Evolutionary conservation across 352 stramenopile species (phyloP).

Genomic region (Phytophthora parvispora): DNA sequence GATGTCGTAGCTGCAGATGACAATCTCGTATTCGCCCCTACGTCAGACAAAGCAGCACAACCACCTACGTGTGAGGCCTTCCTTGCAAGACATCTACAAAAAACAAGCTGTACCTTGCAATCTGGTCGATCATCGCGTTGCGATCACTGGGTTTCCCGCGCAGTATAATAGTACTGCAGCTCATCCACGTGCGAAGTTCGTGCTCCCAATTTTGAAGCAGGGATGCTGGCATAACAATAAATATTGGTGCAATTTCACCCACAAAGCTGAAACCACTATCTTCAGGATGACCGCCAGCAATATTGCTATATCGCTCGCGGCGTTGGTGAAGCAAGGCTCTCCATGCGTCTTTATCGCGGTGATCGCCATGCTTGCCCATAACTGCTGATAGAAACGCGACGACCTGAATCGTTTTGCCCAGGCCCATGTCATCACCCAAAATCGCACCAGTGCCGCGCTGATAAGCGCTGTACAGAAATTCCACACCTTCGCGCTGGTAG

Average conservation of each 20-base stretch:
- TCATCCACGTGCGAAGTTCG: slow-evolving; percentile 98
- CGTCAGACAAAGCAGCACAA: slow-evolving; percentile 9
- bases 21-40: slow-evolving; percentile 79
- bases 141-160: slow-evolving; percentile 70
- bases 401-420: slow-evolving; percentile 96
- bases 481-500: slow-evolving; percentile 77
- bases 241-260: slow-evolving; percentile 84
- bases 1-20: slow-evolving; percentile 91
- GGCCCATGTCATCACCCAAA: slow-evolving; percentile 99
- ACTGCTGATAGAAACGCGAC: slow-evolving; percentile 93
- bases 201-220: slow-evolving; percentile 99
- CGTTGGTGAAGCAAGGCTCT: slow-evolving; percentile 95
- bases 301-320: slow-evolving; percentile 72
- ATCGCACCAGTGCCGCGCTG: slow-evolving; percentile 81
- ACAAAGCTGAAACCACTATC: slow-evolving; percentile 54
- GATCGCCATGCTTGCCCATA: slow-evolving; percentile 93
- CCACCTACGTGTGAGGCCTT: slow-evolving; percentile 35
- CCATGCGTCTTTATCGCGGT: slow-evolving; percentile 96
- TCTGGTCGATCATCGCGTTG: slow-evolving; percentile 64
- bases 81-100: slow-evolving; percentile 17
- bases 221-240: slow-evolving; percentile 98
- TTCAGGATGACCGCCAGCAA: slow-evolving; percentile 37
- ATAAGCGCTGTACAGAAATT: slow-evolving; percentile 78
- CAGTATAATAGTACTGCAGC: slow-evolving; percentile 69
- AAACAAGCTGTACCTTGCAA: slow-evolving; percentile 61